These are phyloP conservation scores for Paraphoma sp. DNA, from an alignment of 2,329 filamentous ascomycete species.

Conservation along the genomic window DNA sequence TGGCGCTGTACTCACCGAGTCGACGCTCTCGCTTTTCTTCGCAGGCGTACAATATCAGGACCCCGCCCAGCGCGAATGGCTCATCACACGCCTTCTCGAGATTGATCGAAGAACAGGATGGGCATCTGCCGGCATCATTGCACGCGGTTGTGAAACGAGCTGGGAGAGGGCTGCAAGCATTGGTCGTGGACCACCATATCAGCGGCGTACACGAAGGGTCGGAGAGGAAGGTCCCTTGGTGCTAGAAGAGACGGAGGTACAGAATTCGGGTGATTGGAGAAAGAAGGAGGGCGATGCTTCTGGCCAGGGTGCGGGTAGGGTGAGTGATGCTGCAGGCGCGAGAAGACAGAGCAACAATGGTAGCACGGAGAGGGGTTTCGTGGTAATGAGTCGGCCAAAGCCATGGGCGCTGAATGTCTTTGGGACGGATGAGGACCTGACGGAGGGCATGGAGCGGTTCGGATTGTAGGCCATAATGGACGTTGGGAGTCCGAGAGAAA, in stretches of 20 bases:
- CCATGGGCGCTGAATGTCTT: slow-evolving; percentile 82
- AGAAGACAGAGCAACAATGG: slow-evolving; percentile 24
- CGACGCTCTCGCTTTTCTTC: slow-evolving; percentile 83
- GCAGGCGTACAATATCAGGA: slow-evolving; percentile 81
- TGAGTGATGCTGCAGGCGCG: neutral
- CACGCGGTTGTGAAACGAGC: slow-evolving; percentile 79
- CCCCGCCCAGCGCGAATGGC: slow-evolving; percentile 76
- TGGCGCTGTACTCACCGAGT: slow-evolving; percentile 82
- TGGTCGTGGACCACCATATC: slow-evolving; percentile 78
- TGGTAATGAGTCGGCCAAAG: slow-evolving; percentile 69
- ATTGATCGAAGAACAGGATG: slow-evolving; percentile 84
- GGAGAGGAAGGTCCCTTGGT: slow-evolving; percentile 32
- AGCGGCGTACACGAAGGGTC: slow-evolving; percentile 23
- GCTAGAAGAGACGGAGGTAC: slow-evolving; percentile 4
- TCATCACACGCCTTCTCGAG: slow-evolving; percentile 74
- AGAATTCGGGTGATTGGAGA: slow-evolving; percentile 11
- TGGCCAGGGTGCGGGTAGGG: slow-evolving; percentile 15
- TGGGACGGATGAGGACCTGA: slow-evolving; percentile 76
- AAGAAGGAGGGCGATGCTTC: slow-evolving; percentile 10
- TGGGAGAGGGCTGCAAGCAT: slow-evolving; percentile 80
- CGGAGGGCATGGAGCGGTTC: slow-evolving; percentile 37
- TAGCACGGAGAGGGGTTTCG: slow-evolving; percentile 42
- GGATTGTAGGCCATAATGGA: slow-evolving; percentile 10
- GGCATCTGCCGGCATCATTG: slow-evolving; percentile 82
- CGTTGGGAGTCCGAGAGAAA: neutral